Conservation (phyloP, 169 alveolate species). For the Plasmodium berghei region DNA sequence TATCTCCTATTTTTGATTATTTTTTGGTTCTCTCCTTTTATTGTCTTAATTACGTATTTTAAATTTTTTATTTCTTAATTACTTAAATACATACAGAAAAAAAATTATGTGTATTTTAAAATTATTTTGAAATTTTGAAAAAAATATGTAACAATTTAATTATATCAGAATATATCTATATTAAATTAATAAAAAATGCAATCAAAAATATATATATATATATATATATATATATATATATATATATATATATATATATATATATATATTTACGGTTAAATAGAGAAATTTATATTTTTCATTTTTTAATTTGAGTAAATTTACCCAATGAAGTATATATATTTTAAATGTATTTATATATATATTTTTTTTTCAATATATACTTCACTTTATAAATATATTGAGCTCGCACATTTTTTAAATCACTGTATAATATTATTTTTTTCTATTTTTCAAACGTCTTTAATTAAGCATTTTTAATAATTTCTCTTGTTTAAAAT, state of each 20-base stretch:
- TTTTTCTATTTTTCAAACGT: background rate
- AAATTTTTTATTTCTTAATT: slow-evolving; percentile 11
- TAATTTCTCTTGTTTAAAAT: background rate
- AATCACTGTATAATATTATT: background rate
- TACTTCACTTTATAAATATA: background rate
- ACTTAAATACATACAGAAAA: background rate
- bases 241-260: too few species aligned
- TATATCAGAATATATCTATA: slow-evolving; percentile 13
- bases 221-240: too few species aligned
- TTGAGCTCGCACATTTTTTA: background rate
- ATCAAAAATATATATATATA: background rate
- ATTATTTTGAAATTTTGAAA: slow-evolving; percentile 14
- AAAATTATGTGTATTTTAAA: slow-evolving; percentile 8
- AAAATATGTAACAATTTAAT: slow-evolving; percentile 14
- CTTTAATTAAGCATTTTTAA: background rate
- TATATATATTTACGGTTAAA: slow-evolving; percentile 21
- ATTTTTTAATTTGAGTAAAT: slow-evolving; percentile 18
- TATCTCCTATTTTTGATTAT: background rate
- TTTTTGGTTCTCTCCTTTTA: background rate
- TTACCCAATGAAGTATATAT: too few species aligned
- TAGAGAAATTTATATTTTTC: slow-evolving; percentile 20
- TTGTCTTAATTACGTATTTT: slow-evolving; percentile 7
- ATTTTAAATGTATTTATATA: background rate
- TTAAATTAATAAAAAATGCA: slow-evolving; percentile 30
- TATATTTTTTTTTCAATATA: background rate